Conservation (phyloP, 2,329 filamentous ascomycete genomes). For the Fusarium floridanum region DNA sequence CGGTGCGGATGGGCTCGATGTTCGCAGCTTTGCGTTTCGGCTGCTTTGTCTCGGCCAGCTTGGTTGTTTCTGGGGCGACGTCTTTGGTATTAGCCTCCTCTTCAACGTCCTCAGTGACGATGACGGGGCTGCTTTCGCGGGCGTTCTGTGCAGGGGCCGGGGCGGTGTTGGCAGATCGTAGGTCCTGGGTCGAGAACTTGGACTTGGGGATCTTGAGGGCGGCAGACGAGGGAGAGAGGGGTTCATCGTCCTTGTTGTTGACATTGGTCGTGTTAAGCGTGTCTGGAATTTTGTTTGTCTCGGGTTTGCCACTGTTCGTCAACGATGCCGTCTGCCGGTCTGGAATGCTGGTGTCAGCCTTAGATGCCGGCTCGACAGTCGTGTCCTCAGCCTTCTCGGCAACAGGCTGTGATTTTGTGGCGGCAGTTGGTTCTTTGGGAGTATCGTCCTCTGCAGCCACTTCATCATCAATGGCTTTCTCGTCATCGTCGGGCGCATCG, state of each 20-base stretch:
- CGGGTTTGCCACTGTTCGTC: constrained; percentile 24
- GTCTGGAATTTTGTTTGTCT: constrained; percentile 35
- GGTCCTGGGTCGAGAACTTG: constrained; percentile 48
- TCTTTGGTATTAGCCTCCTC: constrained; percentile 12
- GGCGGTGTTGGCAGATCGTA: constrained; percentile 37
- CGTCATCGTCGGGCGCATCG: constrained; percentile 32
- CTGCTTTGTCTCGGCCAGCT: constrained; percentile 30
- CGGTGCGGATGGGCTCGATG: constrained; percentile 69
- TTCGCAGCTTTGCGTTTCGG: constrained; percentile 48
- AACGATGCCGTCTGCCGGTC: constrained; percentile 18
- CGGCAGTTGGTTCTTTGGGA: constrained; percentile 13
- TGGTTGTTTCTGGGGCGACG: constrained; percentile 13
- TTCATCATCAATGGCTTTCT: constrained; percentile 24
- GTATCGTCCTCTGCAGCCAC: neutral
- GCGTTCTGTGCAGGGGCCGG: constrained; percentile 15
- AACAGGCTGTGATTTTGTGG: constrained; percentile 4
- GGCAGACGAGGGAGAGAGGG: constrained; percentile 28
- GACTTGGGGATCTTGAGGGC: constrained; percentile 42
- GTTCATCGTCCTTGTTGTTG: constrained; percentile 30
- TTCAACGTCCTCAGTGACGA: constrained; percentile 23
- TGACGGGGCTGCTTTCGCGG: constrained; percentile 20
- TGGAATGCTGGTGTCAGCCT: constrained; percentile 39
- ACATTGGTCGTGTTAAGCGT: constrained; percentile 17
- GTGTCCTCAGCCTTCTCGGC: constrained; percentile 17
- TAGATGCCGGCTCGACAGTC: constrained; percentile 32